Evolutionary conservation across 306 rosid genomes (phyloP), one percentile per base, ranked within the genome.

Genomic region (Phaseolus lunatus): DNA sequence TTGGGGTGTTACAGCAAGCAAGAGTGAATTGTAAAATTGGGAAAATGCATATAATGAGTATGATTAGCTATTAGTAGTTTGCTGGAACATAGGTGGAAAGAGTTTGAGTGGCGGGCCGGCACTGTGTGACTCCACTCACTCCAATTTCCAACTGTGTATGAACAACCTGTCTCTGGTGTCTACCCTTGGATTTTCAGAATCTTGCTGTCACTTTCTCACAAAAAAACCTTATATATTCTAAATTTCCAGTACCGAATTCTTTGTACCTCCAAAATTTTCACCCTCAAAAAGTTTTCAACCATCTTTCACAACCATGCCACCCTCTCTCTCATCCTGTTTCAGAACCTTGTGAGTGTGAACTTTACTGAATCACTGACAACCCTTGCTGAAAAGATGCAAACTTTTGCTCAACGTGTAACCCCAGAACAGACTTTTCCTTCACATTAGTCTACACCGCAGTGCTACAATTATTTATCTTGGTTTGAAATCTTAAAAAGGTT

Each of bases 181-280:
- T 47, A 49, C 43, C 73, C 9, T 64, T 76, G 80, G 80, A 76
- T 65, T 76, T 50, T 76, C 73, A 76, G 73, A 49, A 76, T 76
- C 80, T 64, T 44, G 29, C 47, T 47, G 22, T 12, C 71, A 27
- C 59, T 26, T 45, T 61, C 33, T 24, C 48, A 75, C 20, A 61
- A 31, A 61, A 31, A 62, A 44, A 61, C 50, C 48, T 47, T 64
- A 52, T 20, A 63, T 49, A 75, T 50, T 68, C 24, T 33, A 37
- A 49, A 22, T 63, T 76, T 35, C 66, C 73, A 76, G 33, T 64
- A 35, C 56, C 73, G 73, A 76, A 76, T 76, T 63, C 65, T 33
- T 33, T 62, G 72, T 47, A 48, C 65, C 80, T 64, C 9, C 37
- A 19, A 31, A 31, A 12, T 13, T 48, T 48, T 63, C 79, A 49